A percentile compares a stretch with the other conserved stretches of the same genome.
Conservation (phyloP, 2,329 filamentous ascomycete species). For the Zymoseptoria passerinii region DNA sequence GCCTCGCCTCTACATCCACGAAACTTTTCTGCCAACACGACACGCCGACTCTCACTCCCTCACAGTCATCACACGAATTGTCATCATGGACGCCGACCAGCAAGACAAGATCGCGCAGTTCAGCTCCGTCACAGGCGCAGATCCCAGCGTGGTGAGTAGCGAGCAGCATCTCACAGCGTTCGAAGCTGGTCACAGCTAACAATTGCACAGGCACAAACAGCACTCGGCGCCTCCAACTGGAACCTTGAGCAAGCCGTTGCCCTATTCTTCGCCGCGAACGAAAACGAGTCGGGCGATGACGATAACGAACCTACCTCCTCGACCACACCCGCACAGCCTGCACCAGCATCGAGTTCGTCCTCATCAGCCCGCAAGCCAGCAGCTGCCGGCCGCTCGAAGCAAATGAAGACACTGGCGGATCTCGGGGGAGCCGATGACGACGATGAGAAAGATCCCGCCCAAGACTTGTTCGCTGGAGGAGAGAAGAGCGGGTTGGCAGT, state of each 20-base stretch:
- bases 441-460: constrained; percentile 51
- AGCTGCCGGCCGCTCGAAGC: constrained; percentile 20
- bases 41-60: background rate
- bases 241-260: constrained; percentile 38
- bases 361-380: constrained; percentile 14
- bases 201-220: constrained; percentile 36
- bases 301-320: constrained; percentile 24
- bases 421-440: constrained; percentile 50
- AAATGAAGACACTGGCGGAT: constrained; percentile 39
- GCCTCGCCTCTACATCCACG: background rate
- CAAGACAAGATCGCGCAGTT: constrained; percentile 30
- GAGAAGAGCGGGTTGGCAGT: constrained; percentile 73
- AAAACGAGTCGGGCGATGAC: constrained; percentile 30
- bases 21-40: background rate
- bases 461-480: constrained; percentile 72
- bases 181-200: constrained; percentile 4
- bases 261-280: constrained; percentile 38
- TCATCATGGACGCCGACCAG: constrained; percentile 25
- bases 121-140: constrained; percentile 30
- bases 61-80: background rate
- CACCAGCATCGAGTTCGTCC: constrained; percentile 6
- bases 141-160: constrained; percentile 25
- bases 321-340: constrained; percentile 8
- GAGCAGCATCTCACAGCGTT: background rate
- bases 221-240: constrained; percentile 38